These are phyloP conservation scores for Aureobasidium musti DNA, from an alignment of 2,329 filamentous ascomycete species.

Conservation along the genomic window DNA sequence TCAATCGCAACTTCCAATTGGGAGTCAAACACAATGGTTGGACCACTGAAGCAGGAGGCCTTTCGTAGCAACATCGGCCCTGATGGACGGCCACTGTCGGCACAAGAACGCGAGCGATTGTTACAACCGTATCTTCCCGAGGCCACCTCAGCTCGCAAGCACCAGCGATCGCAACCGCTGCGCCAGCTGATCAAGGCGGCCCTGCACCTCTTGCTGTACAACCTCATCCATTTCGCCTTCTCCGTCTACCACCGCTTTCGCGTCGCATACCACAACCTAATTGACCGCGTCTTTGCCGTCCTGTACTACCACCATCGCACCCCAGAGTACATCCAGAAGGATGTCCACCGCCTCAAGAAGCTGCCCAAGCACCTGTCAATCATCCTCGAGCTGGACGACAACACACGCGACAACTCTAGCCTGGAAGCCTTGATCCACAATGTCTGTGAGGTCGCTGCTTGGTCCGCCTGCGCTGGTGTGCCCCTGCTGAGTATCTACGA, in stretches of 20 bases:
- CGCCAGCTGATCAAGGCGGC: conserved; percentile 53
- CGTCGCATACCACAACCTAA: conserved; percentile 74
- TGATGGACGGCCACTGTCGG: conserved; percentile 36
- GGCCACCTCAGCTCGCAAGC: not conserved
- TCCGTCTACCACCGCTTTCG: conserved; percentile 83
- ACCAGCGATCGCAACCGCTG: conserved; percentile 26
- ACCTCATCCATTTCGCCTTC: conserved; percentile 76
- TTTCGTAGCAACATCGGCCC: conserved; percentile 38
- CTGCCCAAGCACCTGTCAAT: conserved; percentile 86
- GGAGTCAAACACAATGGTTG: conserved; percentile 35
- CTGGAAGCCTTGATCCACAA: conserved; percentile 85
- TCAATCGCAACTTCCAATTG: not conserved
- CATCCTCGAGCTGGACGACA: conserved; percentile 72
- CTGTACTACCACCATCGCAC: conserved; percentile 95
- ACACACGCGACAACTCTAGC: conserved; percentile 68
- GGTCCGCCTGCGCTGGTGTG: conserved; percentile 89
- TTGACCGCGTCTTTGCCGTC: conserved; percentile 76
- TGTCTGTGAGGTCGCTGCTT: conserved; percentile 86
- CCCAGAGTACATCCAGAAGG: conserved; percentile 85
- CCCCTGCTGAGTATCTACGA: conserved; percentile 89
- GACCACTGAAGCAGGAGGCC: conserved; percentile 36
- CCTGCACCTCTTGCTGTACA: conserved; percentile 67
- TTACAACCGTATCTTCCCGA: conserved; percentile 42
- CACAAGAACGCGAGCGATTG: conserved; percentile 39
- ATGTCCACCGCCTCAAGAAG: conserved; percentile 72